A percentile compares a stretch with the other conserved stretches of the same genome.
Evolutionary conservation across 139 green algal species (phyloP).

Genomic region (Micractinium conductrix): DNA sequence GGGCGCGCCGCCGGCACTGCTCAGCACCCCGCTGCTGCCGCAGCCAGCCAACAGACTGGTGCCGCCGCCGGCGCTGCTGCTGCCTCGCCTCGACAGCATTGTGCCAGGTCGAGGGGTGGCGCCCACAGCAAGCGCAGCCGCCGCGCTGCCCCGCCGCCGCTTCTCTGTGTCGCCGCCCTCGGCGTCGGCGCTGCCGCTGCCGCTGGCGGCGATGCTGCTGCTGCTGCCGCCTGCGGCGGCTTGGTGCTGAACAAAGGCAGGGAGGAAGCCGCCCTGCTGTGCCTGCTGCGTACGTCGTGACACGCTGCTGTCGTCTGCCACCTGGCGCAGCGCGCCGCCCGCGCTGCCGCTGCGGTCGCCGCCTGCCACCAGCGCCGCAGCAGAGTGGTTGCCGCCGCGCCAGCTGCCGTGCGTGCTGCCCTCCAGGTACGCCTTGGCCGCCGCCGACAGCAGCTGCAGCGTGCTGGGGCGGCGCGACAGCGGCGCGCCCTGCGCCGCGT

Average conservation of each 20-base stretch:
- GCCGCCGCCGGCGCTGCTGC: neutral
- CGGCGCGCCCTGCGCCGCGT: neutral
- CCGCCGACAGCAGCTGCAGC: conserved; percentile 17
- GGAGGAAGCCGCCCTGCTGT: no score
- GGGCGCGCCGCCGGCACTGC: neutral
- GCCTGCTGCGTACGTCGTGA: neutral
- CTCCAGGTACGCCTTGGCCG: conserved; percentile 12
- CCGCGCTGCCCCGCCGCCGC: neutral
- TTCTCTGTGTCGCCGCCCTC: neutral
- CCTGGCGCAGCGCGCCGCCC: neutral
- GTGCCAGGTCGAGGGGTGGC: neutral
- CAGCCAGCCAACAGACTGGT: no score
- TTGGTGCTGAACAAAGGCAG: no score
- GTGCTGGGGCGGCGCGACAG: conserved; percentile 6
- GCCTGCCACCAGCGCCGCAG: neutral
- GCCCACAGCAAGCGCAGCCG: neutral
- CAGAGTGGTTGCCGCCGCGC: neutral
- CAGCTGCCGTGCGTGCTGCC: conserved; percentile 25
- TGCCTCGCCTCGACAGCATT: no score
- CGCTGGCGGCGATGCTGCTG: neutral
- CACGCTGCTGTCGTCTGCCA: conserved; percentile 4
- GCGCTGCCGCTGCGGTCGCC: neutral
- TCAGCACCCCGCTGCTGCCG: neutral
- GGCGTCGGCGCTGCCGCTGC: neutral
- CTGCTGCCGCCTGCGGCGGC: neutral